These are phyloP conservation scores for Usnea hakonensis DNA, from an alignment of 495 filamentous ascomycete species.

Conservation along the genomic window DNA sequence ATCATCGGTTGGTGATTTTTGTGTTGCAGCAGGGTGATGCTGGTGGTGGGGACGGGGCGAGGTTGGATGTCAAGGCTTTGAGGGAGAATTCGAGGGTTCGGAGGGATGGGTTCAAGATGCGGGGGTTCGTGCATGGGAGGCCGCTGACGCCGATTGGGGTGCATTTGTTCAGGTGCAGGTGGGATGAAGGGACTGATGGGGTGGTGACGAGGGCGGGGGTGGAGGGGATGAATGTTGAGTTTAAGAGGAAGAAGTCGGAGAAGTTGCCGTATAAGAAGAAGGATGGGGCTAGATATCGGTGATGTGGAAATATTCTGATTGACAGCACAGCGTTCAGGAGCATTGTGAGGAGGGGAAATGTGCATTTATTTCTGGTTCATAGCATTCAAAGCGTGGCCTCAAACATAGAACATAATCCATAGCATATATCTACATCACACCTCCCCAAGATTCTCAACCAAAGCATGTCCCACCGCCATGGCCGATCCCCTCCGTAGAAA, in stretches of 20 bases:
- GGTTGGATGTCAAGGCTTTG: slow-evolving; percentile 53
- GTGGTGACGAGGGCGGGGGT: slow-evolving; percentile 79
- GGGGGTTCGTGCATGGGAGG: slow-evolving; percentile 59
- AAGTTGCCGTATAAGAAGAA: slow-evolving; percentile 48
- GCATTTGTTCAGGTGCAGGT: slow-evolving; percentile 76
- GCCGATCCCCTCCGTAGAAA: slow-evolving; percentile 18
- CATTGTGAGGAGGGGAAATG: background rate
- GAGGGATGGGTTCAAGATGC: slow-evolving; percentile 62
- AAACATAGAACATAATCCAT: background rate
- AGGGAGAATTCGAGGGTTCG: slow-evolving; percentile 39
- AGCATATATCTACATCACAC: background rate
- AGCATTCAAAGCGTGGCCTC: background rate
- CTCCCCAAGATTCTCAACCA: background rate
- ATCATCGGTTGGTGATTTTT: slow-evolving; percentile 80
- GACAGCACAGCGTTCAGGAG: background rate
- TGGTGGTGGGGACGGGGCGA: slow-evolving; percentile 32
- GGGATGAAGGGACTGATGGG: slow-evolving; percentile 76
- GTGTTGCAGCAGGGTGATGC: slow-evolving; percentile 62
- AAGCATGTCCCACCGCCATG: slow-evolving; percentile 21
- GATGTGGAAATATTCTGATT: background rate
- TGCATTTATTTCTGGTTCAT: background rate
- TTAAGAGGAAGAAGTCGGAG: slow-evolving; percentile 64
- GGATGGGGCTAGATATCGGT: slow-evolving; percentile 24
- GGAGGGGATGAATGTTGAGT: slow-evolving; percentile 71
- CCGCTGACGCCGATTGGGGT: slow-evolving; percentile 67